A percentile compares a stretch with the other conserved stretches of the same genome.
phyloP scores from a whole-genome alignment of 305 asterid species.

The Solanum hybrid region DNA sequence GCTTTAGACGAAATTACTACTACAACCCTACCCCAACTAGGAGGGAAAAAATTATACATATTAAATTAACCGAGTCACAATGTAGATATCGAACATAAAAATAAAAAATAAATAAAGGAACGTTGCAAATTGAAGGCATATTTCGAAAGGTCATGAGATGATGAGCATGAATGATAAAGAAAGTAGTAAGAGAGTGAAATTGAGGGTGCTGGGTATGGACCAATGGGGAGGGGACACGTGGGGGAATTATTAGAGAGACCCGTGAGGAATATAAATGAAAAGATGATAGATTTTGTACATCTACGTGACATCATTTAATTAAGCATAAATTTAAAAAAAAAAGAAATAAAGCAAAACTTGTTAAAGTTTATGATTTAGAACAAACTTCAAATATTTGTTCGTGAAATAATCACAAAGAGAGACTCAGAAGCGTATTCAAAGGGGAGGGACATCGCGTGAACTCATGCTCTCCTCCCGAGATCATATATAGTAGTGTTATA shows the following conservation, averaged over 20 bases:
- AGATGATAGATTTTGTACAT: background rate
- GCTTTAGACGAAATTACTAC: background rate
- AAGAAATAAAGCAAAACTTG: too few relatives aligned
- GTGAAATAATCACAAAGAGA: background rate
- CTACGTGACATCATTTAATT: background rate
- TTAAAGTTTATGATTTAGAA: background rate
- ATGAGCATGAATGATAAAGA: background rate
- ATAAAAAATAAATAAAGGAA: background rate
- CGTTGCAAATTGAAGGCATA: background rate
- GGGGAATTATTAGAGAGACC: background rate
- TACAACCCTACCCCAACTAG: background rate
- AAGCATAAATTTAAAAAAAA: background rate
- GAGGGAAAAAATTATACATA: too few relatives aligned
- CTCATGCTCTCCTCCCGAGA: too few relatives aligned
- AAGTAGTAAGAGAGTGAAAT: background rate
- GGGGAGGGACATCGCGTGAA: too few relatives aligned
- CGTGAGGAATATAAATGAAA: background rate
- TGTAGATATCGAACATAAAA: too few relatives aligned
- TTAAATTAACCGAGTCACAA: rapidly evolving
- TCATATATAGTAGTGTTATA: too few relatives aligned
- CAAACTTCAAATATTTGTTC: too few relatives aligned
- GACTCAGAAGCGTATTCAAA: too few relatives aligned
- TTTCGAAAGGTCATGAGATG: background rate
- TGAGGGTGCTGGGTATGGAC: background rate
- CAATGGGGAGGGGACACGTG: background rate